Percentiles rank a stretch among this genome's conserved stretches.
These are phyloP conservation scores for Acorus calamus DNA, from an alignment of 106 monocot genomes.

Conservation along the genomic window DNA sequence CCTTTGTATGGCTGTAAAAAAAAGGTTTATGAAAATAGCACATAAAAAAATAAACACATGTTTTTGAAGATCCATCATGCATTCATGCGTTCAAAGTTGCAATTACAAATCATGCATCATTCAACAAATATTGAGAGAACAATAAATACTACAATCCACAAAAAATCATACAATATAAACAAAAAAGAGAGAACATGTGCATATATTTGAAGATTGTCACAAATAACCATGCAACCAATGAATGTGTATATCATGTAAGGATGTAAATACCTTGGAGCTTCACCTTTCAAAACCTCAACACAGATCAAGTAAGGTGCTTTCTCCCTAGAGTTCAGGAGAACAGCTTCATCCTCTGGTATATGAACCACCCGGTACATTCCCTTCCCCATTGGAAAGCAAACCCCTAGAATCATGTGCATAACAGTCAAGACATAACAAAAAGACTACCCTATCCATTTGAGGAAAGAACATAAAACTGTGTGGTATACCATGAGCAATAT, in stretches of 20 bases:
- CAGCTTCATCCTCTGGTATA: slow-evolving; percentile 92
- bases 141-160: no score
- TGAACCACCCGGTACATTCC: slow-evolving; percentile 91
- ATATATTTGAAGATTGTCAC: neutral
- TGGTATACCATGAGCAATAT: no score
- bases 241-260: neutral
- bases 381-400: slow-evolving; percentile 99
- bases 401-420: slow-evolving; percentile 23
- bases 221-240: neutral
- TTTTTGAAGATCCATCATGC: neutral
- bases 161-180: no score
- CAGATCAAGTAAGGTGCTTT: slow-evolving; percentile 97
- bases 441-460: no score
- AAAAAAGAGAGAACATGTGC: no score
- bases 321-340: slow-evolving; percentile 95
- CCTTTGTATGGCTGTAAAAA: slow-evolving; percentile 51
- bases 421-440: no score
- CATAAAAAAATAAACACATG: neutral
- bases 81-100: no score
- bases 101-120: no score
- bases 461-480: no score
- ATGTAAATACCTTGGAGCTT: slow-evolving; percentile 56
- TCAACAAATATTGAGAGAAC: no score
- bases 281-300: slow-evolving; percentile 93
- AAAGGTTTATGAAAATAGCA: neutral